Percentiles rank a stretch among this genome's conserved stretches.
Evolutionary conservation across 1,284 basidiomycete species (phyloP).

Genomic region (Irpex lacteus): DNA sequence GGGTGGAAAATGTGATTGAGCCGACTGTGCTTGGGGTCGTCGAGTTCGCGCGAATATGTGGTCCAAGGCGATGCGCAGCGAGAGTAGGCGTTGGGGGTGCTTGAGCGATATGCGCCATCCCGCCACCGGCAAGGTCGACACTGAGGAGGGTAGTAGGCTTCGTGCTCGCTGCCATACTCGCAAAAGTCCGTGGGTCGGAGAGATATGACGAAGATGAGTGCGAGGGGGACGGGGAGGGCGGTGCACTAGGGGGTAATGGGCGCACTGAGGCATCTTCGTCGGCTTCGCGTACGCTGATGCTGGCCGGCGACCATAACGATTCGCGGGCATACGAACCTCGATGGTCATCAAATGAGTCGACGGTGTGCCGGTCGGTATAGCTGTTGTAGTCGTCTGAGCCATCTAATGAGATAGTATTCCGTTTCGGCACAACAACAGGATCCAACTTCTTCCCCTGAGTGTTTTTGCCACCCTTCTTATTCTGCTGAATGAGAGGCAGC

Average conservation of each 20-base stretch:
- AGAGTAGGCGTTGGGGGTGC: constrained; percentile 61
- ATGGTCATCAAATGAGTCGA: constrained; percentile 42
- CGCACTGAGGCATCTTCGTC: constrained; percentile 89
- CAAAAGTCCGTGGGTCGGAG: constrained; percentile 76
- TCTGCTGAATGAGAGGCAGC: constrained; percentile 17
- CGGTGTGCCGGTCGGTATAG: constrained; percentile 15
- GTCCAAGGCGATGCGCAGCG: constrained; percentile 45
- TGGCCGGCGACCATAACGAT: constrained; percentile 74
- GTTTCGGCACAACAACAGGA: constrained; percentile 5
- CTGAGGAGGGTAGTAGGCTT: constrained; percentile 94
- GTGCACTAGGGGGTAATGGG: constrained; percentile 81
- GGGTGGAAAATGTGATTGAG: constrained; percentile 69
- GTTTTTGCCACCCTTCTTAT: constrained; percentile 13
- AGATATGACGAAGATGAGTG: constrained; percentile 77
- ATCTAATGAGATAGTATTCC: constrained; percentile 57
- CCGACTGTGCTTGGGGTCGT: constrained; percentile 47
- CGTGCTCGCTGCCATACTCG: constrained; percentile 84
- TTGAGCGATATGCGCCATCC: constrained; percentile 91
- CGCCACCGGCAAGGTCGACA: constrained; percentile 70
- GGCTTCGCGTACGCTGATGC: constrained; percentile 68
- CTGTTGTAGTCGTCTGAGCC: constrained; percentile 45
- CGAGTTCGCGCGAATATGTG: constrained; percentile 59
- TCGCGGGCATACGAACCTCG: constrained; percentile 57
- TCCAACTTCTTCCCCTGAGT: background rate
- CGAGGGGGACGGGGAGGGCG: constrained; percentile 81